phyloP scores from a whole-genome alignment of 2,329 filamentous ascomycete genomes.

The Phyllosticta paracitricarpa region DNA sequence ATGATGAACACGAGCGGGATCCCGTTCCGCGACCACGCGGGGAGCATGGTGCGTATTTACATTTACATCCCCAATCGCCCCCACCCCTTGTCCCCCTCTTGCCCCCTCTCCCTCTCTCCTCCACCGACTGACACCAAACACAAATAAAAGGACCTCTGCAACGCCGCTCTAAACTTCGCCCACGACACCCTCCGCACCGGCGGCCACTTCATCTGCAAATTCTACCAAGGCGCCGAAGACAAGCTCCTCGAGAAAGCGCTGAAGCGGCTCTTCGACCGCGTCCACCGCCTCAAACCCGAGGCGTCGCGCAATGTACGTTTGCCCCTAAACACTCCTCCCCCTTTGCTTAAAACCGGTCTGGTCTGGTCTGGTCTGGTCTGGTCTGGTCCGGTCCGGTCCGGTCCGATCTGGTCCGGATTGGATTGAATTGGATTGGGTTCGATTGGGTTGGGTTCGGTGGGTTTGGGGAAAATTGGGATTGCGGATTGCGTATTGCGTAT shows the following conservation, averaged over 20 bases:
- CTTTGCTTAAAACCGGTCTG: background rate
- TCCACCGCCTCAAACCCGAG: slow-evolving; percentile 82
- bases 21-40: slow-evolving; percentile 74
- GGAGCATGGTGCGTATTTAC: slow-evolving; percentile 69
- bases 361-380: too few species aligned
- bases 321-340: background rate
- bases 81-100: background rate
- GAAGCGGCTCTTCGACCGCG: slow-evolving; percentile 66
- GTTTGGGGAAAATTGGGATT: too few species aligned
- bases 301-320: slow-evolving; percentile 70
- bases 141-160: slow-evolving; percentile 85
- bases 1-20: slow-evolving; percentile 98
- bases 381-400: too few species aligned
- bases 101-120: background rate
- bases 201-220: slow-evolving; percentile 94
- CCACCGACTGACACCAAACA: background rate
- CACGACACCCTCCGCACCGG: slow-evolving; percentile 72
- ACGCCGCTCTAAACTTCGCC: slow-evolving; percentile 73
- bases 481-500: too few species aligned
- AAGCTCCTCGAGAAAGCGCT: slow-evolving; percentile 66
- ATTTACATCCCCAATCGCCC: background rate
- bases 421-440: too few species aligned
- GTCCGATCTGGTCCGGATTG: too few species aligned
- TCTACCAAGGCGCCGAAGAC: slow-evolving; percentile 86
- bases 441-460: too few species aligned